Base-by-base conservation (phyloP, 345 rosid species). In the Salix exigua region DNA sequence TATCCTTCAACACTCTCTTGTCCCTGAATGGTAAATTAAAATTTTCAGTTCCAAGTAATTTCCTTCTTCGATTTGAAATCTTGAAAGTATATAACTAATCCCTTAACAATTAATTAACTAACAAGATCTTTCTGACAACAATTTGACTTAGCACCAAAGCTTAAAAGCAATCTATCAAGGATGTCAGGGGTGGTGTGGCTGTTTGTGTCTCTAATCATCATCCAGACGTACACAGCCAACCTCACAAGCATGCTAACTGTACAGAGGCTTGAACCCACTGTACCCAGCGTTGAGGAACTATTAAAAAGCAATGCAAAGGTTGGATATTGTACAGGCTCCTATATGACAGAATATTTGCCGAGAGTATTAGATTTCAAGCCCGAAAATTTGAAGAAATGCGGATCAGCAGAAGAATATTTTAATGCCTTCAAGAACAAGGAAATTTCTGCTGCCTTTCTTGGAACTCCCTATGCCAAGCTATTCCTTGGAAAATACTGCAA, bases 211-310 rank as follows among this genome's bases (percentile, higher is more conserved):
- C 78, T 77, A 9, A 58, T 74, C 19, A 58, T 77, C 55, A 71
- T 69, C 16, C 81, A 71, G 38, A 78, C 84, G 4, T 82, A 74
- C 76, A 77, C 81, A 7, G 78, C 84, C 3, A 77, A 65, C 37
- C 79, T 78, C 2, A n/a, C 85, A 35, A 78, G 79, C 77, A 82
- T 78, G n/a, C 70, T 78, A 4, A 82, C 82, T 0, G 68, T 67
- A 11, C 70, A 40, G 31, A 44, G 48, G 23, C 67, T 78, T 2
- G 66, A 71, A 67, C 79, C 82, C 1, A 44, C 55, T 0, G 11
- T 74, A 0, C 31, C 33, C 16, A 46, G 37, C 74, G 23, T 78
- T 16, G 77, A 82, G 44, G 31, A 76, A 12, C 73, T 82, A 3
- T 48, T 31, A 67, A 46, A 18, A 1, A 66, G 66, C 46, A 62